Percentiles rank a stretch among this genome's conserved stretches.
phyloP scores from a whole-genome alignment of 2,329 filamentous ascomycete species.

The Chrysosporium queenslandicum region DNA sequence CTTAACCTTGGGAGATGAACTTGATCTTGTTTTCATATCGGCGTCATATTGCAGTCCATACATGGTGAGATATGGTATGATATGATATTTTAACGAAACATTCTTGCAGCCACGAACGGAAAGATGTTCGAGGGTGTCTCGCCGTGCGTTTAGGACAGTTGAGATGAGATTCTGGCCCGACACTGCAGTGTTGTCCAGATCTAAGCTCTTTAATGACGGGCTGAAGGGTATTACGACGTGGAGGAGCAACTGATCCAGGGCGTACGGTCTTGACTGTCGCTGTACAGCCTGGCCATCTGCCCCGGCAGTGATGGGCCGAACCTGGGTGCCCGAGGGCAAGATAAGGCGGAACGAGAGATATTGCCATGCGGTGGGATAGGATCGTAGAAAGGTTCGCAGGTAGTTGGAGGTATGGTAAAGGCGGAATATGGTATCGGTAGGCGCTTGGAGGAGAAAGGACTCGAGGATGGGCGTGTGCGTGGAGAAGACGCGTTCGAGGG shows the following conservation, averaged over 20 bases:
- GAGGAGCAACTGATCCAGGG: conserved; percentile 49
- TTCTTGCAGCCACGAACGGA: conserved; percentile 55
- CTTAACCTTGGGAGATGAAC: conserved; percentile 26
- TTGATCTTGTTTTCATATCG: conserved; percentile 35
- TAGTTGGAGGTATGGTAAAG: conserved; percentile 50
- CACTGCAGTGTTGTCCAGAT: conserved; percentile 52
- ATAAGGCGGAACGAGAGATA: conserved; percentile 49
- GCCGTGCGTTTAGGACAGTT: conserved; percentile 45
- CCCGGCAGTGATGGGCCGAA: conserved; percentile 26
- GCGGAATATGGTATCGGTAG: conserved; percentile 47
- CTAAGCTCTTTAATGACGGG: conserved; percentile 46
- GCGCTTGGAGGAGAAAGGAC: conserved; percentile 48
- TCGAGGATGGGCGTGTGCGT: conserved; percentile 50
- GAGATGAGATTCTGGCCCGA: conserved; percentile 48
- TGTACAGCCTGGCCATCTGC: conserved; percentile 26
- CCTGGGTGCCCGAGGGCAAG: conserved; percentile 31
- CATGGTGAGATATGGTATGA: conserved; percentile 48
- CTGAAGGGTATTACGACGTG: conserved; percentile 48
- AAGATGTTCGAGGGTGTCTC: conserved; percentile 48
- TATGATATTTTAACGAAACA: conserved; percentile 55
- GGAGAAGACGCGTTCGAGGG: conserved; percentile 47
- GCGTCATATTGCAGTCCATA: conserved; percentile 37
- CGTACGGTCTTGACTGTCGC: conserved; percentile 48
- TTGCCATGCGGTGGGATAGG: conserved; percentile 52
- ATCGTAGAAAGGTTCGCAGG: conserved; percentile 45